Conservation (phyloP, 2,329 filamentous ascomycete species). For the Camillea tinctor region DNA sequence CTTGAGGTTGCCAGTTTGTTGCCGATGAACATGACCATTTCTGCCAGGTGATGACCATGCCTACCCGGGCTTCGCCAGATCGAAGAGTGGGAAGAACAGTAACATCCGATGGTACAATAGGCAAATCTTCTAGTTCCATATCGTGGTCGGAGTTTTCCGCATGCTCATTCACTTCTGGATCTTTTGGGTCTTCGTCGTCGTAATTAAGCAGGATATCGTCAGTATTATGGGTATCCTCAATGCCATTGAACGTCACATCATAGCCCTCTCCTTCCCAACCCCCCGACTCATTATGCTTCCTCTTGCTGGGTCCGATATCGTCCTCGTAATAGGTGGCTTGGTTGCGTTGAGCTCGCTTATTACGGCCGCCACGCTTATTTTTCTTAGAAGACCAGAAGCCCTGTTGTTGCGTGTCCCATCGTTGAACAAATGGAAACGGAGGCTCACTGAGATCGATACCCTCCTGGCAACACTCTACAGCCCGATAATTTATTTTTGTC, state of each 20-base stretch:
- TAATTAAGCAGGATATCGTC: conserved; percentile 42
- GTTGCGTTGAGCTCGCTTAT: conserved; percentile 48
- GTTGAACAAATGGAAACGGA: conserved; percentile 85
- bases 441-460: conserved; percentile 68
- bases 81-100: conserved; percentile 51
- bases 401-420: conserved; percentile 80
- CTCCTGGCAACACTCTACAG: conserved; percentile 81
- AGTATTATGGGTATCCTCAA: conserved; percentile 21
- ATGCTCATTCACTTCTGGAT: conserved; percentile 26
- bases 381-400: conserved; percentile 38
- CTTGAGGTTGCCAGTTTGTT: conserved; percentile 65
- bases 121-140: conserved; percentile 59
- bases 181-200: conserved; percentile 35
- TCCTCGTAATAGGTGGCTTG: conserved; percentile 42
- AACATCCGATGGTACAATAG: conserved; percentile 58
- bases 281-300: conserved; percentile 45
- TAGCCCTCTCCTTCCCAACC: conserved; percentile 25
- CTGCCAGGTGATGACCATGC: conserved; percentile 70
- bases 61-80: conserved; percentile 47
- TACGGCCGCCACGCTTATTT: conserved; percentile 42
- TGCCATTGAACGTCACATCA: conserved; percentile 39
- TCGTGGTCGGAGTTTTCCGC: conserved; percentile 42
- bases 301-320: conserved; percentile 38
- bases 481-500: conserved; percentile 69
- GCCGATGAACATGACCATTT: conserved; percentile 59